A percentile compares a stretch with the other conserved stretches of the same genome.
phyloP scores from a whole-genome alignment of 2,329 filamentous ascomycete genomes.

The Colletotrichum higginsianum region DNA sequence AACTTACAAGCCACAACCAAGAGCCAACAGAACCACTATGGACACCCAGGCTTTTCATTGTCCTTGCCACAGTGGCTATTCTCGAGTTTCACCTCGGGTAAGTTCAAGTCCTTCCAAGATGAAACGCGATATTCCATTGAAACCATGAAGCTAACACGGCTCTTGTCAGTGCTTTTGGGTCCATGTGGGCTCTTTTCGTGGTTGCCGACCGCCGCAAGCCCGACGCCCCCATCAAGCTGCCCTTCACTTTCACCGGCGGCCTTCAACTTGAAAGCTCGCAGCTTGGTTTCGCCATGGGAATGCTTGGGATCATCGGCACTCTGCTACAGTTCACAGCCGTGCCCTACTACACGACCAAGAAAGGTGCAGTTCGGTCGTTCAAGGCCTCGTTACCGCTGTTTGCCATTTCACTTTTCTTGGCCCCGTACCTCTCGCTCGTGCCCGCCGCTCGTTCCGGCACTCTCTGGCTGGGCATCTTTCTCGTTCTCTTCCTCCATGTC shows the following conservation, averaged over 20 bases:
- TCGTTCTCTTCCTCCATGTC: neutral
- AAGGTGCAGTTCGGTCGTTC: constrained; percentile 4
- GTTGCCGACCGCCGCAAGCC: constrained; percentile 6
- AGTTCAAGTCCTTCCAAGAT: neutral
- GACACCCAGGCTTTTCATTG: neutral
- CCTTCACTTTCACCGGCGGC: neutral
- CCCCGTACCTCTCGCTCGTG: neutral
- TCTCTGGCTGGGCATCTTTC: neutral
- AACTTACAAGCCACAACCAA: too few relatives aligned
- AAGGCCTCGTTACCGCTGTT: constrained; percentile 10
- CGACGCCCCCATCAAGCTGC: neutral
- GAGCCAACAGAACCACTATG: neutral
- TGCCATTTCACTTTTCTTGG: neutral
- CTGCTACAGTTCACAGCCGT: constrained; percentile 1
- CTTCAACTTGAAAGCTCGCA: constrained; percentile 4
- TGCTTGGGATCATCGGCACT: neutral
- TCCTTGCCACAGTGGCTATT: neutral
- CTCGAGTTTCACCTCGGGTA: constrained; percentile 22
- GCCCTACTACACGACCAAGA: neutral
- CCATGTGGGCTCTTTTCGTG: constrained; percentile 15
- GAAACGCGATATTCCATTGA: accelerated
- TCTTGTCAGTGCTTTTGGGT: neutral
- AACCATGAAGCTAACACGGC: neutral
- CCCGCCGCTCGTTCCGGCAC: neutral
- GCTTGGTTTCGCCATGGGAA: neutral